A percentile compares a stretch with the other conserved stretches of the same genome.
phyloP scores from a whole-genome alignment of 75 land plant species.

The Picea glauca region DNA sequence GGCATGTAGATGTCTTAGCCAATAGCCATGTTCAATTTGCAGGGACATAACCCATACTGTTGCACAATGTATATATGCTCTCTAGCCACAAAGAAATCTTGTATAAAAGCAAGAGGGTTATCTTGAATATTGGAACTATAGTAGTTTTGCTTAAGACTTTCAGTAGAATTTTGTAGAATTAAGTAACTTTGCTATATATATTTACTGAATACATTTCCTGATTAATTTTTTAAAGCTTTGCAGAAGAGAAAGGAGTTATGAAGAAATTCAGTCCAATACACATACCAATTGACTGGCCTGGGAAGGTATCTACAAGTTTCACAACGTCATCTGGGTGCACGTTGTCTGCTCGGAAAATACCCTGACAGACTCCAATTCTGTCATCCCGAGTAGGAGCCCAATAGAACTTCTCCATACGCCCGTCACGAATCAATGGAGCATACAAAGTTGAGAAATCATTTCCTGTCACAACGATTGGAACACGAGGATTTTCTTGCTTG shows the following conservation, averaged over 20 bases:
- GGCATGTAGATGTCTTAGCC: no score
- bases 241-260: not conserved
- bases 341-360: conserved; percentile 36
- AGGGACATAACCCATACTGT: no score
- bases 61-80: no score
- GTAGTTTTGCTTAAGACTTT: not conserved
- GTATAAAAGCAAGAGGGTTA: no score
- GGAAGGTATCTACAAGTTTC: conserved; percentile 34
- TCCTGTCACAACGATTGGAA: conserved; percentile 46
- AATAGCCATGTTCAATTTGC: no score
- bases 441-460: conserved; percentile 52
- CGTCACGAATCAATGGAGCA: conserved; percentile 51
- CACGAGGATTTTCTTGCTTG: conserved; percentile 39
- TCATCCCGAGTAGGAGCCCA: conserved; percentile 52
- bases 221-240: not conserved
- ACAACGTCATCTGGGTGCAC: conserved; percentile 16
- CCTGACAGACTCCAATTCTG: conserved; percentile 37
- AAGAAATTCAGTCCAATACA: not conserved
- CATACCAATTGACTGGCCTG: conserved; percentile 26
- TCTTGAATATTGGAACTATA: no score
- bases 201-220: not conserved
- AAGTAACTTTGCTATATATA: not conserved
- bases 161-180: not conserved
- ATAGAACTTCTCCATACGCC: conserved; percentile 59
- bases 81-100: no score